Percentiles rank a stretch among this genome's conserved stretches.
These are phyloP conservation scores for Saccharomycopsis sp. DNA, from an alignment of 805 yeast species.

Conservation along the genomic window DNA sequence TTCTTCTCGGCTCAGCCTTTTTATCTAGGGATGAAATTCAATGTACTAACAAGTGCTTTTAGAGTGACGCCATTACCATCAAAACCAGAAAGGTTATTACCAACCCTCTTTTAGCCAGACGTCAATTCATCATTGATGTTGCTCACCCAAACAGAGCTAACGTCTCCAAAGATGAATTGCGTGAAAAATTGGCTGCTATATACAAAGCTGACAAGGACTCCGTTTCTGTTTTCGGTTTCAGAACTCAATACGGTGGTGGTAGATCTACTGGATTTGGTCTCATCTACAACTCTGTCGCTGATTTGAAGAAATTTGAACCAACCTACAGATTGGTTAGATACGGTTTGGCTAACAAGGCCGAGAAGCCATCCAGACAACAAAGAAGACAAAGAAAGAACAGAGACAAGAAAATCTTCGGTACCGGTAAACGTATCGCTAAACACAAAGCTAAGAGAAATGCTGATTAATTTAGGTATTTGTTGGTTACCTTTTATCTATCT, in stretches of 20 bases:
- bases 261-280: slow-evolving; percentile 99
- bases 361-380: slow-evolving; percentile 98
- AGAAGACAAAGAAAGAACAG: slow-evolving; percentile 99
- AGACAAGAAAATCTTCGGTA: slow-evolving; percentile 98
- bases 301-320: slow-evolving; percentile 98
- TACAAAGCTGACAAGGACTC: slow-evolving; percentile 92
- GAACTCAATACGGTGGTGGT: slow-evolving; percentile 99
- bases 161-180: slow-evolving; percentile 98
- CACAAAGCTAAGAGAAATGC: slow-evolving; percentile 85
- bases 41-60: slow-evolving; percentile 17
- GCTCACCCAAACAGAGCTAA: slow-evolving; percentile 99
- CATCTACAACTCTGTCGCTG: slow-evolving; percentile 96
- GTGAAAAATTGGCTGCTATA: slow-evolving; percentile 82
- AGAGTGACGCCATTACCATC: slow-evolving; percentile 99
- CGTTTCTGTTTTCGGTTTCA: slow-evolving; percentile 97
- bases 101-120: slow-evolving; percentile 98
- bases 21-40: no score
- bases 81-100: slow-evolving; percentile 98
- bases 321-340: slow-evolving; percentile 98
- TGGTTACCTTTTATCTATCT: neutral
- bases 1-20: no score
- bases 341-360: slow-evolving; percentile 94
- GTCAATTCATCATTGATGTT: slow-evolving; percentile 99
- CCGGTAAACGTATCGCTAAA: slow-evolving; percentile 92
- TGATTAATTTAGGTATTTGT: slow-evolving; percentile 42